Evolutionary conservation across 1,284 basidiomycete genomes (phyloP).

Genomic region (Chiua sp.): DNA sequence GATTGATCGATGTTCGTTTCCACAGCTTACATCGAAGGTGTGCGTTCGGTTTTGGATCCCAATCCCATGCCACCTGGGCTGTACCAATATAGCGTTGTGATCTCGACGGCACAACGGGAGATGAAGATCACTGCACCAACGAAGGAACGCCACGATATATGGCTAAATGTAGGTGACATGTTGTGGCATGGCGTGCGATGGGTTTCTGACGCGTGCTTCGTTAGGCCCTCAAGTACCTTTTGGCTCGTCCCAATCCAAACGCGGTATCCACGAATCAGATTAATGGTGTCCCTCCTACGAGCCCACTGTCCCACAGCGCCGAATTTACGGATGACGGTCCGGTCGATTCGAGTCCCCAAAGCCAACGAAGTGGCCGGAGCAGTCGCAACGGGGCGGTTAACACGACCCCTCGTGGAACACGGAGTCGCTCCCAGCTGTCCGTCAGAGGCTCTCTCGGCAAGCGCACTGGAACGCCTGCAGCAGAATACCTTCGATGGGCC

Average conservation of each 20-base stretch:
- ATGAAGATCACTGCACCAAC: slow-evolving; percentile 98
- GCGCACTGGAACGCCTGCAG: slow-evolving; percentile 86
- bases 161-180: slow-evolving; percentile 75
- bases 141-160: slow-evolving; percentile 95
- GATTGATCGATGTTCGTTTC: slow-evolving; percentile 17
- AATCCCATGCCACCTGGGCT: slow-evolving; percentile 95
- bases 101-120: slow-evolving; percentile 92
- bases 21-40: slow-evolving; percentile 95
- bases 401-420: slow-evolving; percentile 74
- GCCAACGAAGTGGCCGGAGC: slow-evolving; percentile 69
- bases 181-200: slow-evolving; percentile 1
- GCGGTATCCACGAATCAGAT: slow-evolving; percentile 49
- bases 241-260: slow-evolving; percentile 67
- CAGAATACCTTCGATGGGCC: slow-evolving; percentile 84
- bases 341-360: slow-evolving; percentile 65
- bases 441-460: slow-evolving; percentile 77
- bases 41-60: slow-evolving; percentile 88
- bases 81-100: slow-evolving; percentile 91
- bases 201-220: slow-evolving; percentile 18
- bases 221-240: slow-evolving; percentile 85
- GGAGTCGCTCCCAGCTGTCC: slow-evolving; percentile 78
- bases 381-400: slow-evolving; percentile 63
- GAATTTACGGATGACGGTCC: slow-evolving; percentile 57
- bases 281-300: slow-evolving; percentile 49
- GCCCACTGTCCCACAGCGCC: slow-evolving; percentile 55